A percentile compares a stretch with the other conserved stretches of the same genome.
phyloP scores from a whole-genome alignment of 768 basidiomycete species.

The Suillus alpinus region DNA sequence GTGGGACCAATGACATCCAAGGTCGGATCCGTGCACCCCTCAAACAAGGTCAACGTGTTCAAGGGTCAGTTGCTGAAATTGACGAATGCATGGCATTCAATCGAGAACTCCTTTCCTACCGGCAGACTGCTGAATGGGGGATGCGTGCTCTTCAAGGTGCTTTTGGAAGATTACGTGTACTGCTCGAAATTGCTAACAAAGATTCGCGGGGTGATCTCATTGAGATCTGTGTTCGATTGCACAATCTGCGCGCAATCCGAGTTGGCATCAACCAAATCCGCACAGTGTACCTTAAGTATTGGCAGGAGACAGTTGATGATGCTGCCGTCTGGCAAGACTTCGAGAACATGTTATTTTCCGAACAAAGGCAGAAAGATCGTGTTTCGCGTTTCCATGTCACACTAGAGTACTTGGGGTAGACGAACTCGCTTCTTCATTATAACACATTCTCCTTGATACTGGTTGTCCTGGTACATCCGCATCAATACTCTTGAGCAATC shows the following conservation, averaged over 20 bases:
- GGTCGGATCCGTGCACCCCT: background rate
- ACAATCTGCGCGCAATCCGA: slow-evolving; percentile 33
- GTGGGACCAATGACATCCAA: background rate
- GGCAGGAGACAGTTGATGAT: slow-evolving; percentile 28
- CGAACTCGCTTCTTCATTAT: too few species aligned
- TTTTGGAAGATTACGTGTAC: slow-evolving; percentile 44
- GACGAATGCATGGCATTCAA: background rate
- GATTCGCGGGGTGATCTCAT: slow-evolving; percentile 30
- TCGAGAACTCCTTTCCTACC: slow-evolving; percentile 24
- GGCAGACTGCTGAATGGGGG: slow-evolving; percentile 54
- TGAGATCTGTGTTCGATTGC: slow-evolving; percentile 32
- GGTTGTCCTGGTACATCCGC: too few species aligned
- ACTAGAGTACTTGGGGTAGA: slow-evolving; percentile 10
- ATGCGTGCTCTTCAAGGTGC: slow-evolving; percentile 43
- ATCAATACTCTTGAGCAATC: too few species aligned
- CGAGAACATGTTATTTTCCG: slow-evolving; percentile 37
- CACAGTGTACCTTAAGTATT: slow-evolving; percentile 39
- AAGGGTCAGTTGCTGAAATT: slow-evolving; percentile 13
- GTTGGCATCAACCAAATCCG: slow-evolving; percentile 44
- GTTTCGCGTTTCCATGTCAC: slow-evolving; percentile 35
- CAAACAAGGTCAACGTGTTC: slow-evolving; percentile 54
- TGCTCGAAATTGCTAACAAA: slow-evolving; percentile 32
- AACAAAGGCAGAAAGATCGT: slow-evolving; percentile 30
- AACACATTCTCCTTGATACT: too few species aligned
- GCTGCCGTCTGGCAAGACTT: slow-evolving; percentile 36